Conservation (phyloP, 129 eudicot genomes). For the Flaveria bidentis region DNA sequence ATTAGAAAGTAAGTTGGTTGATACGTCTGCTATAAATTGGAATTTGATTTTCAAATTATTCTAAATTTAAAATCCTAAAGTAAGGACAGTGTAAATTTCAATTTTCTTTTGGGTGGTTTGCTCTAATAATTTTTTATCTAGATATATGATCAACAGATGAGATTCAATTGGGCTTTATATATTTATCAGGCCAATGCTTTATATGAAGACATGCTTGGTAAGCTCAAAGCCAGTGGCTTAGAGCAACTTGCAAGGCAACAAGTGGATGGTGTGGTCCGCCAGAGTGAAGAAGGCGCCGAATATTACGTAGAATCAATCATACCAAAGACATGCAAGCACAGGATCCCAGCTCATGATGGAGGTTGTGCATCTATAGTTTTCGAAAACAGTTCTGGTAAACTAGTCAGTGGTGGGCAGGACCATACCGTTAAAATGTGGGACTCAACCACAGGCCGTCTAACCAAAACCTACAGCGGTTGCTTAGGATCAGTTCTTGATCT, state of each 20-base stretch:
- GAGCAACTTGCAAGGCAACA: conserved; percentile 78
- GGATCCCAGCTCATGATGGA: conserved; percentile 84
- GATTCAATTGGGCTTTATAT: neutral
- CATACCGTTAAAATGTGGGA: conserved; percentile 86
- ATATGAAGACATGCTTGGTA: conserved; percentile 75
- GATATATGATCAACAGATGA: neutral
- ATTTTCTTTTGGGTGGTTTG: neutral
- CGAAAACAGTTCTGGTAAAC: conserved; percentile 62
- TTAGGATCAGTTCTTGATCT: conserved; percentile 92
- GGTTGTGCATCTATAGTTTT: conserved; percentile 80
- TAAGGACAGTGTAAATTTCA: neutral
- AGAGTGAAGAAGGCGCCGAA: conserved; percentile 85
- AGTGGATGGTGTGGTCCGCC: conserved; percentile 96
- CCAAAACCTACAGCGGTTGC: conserved; percentile 62
- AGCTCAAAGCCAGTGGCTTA: conserved; percentile 66
- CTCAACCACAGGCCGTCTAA: conserved; percentile 60
- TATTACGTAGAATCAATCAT: conserved; percentile 67
- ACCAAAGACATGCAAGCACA: conserved; percentile 58
- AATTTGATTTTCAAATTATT: neutral
- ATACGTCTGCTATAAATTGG: neutral
- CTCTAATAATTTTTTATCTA: neutral
- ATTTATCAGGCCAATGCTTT: conserved; percentile 70
- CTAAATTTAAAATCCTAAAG: neutral
- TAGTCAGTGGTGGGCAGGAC: conserved; percentile 90
- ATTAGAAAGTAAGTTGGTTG: neutral